phyloP scores from a whole-genome alignment of 495 filamentous ascomycete species.

The Beverwykella pulmonaria region DNA sequence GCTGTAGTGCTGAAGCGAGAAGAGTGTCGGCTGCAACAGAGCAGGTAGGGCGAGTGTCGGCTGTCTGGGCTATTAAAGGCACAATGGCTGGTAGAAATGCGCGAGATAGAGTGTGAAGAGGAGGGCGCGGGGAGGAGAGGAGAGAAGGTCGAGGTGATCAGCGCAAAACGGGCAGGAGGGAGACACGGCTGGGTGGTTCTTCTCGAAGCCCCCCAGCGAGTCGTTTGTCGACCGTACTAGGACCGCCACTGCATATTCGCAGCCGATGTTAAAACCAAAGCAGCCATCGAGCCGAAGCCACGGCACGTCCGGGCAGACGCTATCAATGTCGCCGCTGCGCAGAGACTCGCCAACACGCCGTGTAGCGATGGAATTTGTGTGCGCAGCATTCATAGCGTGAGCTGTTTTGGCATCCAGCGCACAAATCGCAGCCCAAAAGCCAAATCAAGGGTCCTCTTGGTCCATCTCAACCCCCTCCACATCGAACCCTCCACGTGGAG shows the following conservation, averaged over 20 bases:
- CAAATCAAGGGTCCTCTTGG: no score
- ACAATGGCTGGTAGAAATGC: background rate
- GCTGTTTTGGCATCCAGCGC: no score
- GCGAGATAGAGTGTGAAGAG: background rate
- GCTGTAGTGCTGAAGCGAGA: conserved; percentile 16
- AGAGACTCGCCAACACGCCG: background rate
- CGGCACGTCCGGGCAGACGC: background rate
- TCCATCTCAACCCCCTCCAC: background rate
- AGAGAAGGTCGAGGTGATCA: conserved; percentile 1
- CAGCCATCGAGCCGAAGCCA: background rate
- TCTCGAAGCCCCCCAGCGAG: background rate
- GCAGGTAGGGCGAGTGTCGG: background rate
- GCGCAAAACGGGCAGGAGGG: background rate
- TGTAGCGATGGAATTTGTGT: no score
- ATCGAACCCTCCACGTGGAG: background rate
- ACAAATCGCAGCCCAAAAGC: no score
- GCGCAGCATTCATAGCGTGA: no score
- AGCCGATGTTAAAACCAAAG: no score
- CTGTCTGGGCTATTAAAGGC: conserved; percentile 11
- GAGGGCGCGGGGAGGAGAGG: background rate
- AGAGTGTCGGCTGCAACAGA: background rate
- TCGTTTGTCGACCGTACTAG: background rate
- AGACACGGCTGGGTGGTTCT: background rate
- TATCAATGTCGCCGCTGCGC: background rate
- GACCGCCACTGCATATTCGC: no score